phyloP scores from a whole-genome alignment of 139 green algal species.

The Coccomyxa sp. region DNA sequence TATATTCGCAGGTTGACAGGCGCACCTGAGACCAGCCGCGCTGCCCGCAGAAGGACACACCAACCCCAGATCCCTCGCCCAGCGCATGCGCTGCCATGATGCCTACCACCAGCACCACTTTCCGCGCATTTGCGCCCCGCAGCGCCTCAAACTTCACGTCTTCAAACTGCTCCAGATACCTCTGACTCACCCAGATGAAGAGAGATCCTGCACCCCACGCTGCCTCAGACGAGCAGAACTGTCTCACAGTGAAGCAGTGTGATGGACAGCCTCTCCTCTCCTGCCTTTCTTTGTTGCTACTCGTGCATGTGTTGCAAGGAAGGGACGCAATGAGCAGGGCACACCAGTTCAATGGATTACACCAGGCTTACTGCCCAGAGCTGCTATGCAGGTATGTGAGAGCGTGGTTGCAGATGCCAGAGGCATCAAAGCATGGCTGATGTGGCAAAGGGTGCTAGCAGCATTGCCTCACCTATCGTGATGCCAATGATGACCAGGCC shows the following conservation, averaged over 20 bases:
- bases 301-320: not conserved
- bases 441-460: not conserved
- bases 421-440: not conserved
- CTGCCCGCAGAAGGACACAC: conserved; percentile 80
- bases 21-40: conserved; percentile 71
- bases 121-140: conserved; percentile 71
- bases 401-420: too few species aligned
- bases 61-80: conserved; percentile 92
- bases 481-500: conserved; percentile 62
- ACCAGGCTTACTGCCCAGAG: not conserved
- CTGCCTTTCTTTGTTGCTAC: not conserved
- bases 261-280: not conserved
- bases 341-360: too few species aligned
- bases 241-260: not conserved
- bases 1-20: not conserved
- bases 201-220: conserved; percentile 34
- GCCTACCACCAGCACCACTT: conserved; percentile 85
- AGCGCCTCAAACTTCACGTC: conserved; percentile 73
- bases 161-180: conserved; percentile 52
- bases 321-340: too few species aligned
- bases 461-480: conserved; percentile 37
- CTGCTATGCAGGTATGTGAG: too few species aligned
- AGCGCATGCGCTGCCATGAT: conserved; percentile 97
- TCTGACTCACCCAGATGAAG: conserved; percentile 69
- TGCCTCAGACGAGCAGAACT: not conserved